Evolutionary conservation across 2,329 filamentous ascomycete genomes (phyloP).

Genomic region (Cyphellophora attinorum): DNA sequence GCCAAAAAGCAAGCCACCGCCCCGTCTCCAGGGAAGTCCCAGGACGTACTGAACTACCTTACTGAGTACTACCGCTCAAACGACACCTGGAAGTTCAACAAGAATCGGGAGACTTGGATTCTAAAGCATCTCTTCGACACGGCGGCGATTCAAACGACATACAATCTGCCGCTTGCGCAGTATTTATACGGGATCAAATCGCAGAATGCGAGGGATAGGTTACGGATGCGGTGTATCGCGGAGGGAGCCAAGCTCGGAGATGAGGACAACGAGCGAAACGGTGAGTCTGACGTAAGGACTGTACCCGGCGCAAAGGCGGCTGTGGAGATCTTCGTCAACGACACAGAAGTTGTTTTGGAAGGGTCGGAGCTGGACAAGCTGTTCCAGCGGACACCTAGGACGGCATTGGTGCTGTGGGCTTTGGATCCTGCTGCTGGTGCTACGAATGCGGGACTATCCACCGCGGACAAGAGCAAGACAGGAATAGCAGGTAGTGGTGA

Average conservation of each 20-base stretch:
- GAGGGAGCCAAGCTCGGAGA: too few relatives aligned
- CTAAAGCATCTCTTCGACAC: slow-evolving; percentile 73
- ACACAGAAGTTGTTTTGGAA: too few relatives aligned
- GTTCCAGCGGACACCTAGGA: too few relatives aligned
- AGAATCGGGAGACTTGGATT: slow-evolving; percentile 76
- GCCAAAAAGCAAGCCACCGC: slow-evolving; percentile 15
- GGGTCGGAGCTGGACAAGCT: too few relatives aligned
- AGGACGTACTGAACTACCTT: slow-evolving; percentile 50
- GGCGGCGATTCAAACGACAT: slow-evolving; percentile 60
- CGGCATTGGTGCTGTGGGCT: too few relatives aligned
- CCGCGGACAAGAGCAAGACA: slow-evolving; percentile 11
- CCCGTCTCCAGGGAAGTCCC: slow-evolving; percentile 12
- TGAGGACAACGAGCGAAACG: too few relatives aligned
- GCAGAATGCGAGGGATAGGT: slow-evolving; percentile 48
- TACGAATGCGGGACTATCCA: too few relatives aligned
- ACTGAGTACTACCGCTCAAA: slow-evolving; percentile 62
- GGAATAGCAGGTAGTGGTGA: slow-evolving; percentile 6
- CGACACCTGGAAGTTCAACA: slow-evolving; percentile 87
- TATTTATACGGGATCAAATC: slow-evolving; percentile 77
- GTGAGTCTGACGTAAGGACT: too few relatives aligned
- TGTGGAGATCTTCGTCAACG: too few relatives aligned
- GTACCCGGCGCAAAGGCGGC: too few relatives aligned
- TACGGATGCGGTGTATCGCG: too few relatives aligned
- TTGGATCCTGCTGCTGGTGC: too few relatives aligned
- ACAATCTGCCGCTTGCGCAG: slow-evolving; percentile 60